Percentiles rank a stretch among this genome's conserved stretches.
Conservation (phyloP, 2,329 filamentous ascomycete genomes). For the Allantophomopsis cytisporea region DNA sequence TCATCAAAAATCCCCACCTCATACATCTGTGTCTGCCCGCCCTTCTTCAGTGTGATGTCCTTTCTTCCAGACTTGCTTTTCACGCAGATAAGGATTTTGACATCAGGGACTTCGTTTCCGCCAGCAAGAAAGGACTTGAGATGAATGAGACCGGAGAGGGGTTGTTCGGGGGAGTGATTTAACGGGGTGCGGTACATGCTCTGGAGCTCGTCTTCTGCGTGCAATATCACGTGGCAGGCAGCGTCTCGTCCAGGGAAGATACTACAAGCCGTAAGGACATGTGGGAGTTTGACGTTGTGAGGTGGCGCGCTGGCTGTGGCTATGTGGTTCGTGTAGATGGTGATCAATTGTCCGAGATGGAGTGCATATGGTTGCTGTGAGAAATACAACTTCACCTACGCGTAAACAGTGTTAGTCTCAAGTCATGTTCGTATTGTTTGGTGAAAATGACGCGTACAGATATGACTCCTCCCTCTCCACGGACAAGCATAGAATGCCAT, state of each 20-base stretch:
- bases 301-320: slow-evolving; percentile 29
- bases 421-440: too few species aligned
- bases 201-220: slow-evolving; percentile 30
- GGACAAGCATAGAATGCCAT: slow-evolving; percentile 38
- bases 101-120: slow-evolving; percentile 35
- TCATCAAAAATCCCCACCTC: slow-evolving; percentile 43
- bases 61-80: slow-evolving; percentile 39
- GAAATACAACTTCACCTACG: slow-evolving; percentile 37
- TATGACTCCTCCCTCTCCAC: slow-evolving; percentile 38
- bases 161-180: slow-evolving; percentile 20
- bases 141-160: slow-evolving; percentile 37
- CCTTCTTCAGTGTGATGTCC: slow-evolving; percentile 32
- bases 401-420: too few species aligned
- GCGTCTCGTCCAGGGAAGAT: slow-evolving; percentile 43
- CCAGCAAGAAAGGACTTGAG: slow-evolving; percentile 37
- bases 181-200: slow-evolving; percentile 31
- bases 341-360: slow-evolving; percentile 37
- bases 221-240: slow-evolving; percentile 36
- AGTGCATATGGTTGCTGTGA: slow-evolving; percentile 24
- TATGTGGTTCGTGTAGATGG: slow-evolving; percentile 42
- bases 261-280: slow-evolving; percentile 29
- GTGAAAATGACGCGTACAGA: slow-evolving; percentile 22
- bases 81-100: slow-evolving; percentile 40
- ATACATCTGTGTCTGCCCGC: slow-evolving; percentile 27
- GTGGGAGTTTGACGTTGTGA: slow-evolving; percentile 21